Conservation (phyloP, 2,329 filamentous ascomycete species). For the Lachnellula occidentalis region DNA sequence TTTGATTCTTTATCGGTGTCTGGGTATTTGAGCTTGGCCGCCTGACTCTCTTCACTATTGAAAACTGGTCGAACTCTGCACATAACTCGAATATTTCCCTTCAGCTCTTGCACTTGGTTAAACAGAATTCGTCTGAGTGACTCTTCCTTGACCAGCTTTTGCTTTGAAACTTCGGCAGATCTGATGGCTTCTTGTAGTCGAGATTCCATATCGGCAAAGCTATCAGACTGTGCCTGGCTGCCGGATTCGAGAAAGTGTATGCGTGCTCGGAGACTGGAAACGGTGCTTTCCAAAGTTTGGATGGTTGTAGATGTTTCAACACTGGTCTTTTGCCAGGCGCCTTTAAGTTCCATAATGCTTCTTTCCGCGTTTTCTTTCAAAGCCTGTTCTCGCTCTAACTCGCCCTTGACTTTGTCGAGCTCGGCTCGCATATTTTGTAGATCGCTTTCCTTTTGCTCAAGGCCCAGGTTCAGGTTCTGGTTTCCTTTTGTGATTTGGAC, state of each 20-base stretch:
- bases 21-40: conserved; percentile 73
- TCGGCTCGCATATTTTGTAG: conserved; percentile 44
- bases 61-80: conserved; percentile 82
- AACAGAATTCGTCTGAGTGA: conserved; percentile 85
- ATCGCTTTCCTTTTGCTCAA: conserved; percentile 46
- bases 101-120: conserved; percentile 96
- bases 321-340: conserved; percentile 40
- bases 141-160: conserved; percentile 87
- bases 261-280: conserved; percentile 71
- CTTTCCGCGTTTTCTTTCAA: conserved; percentile 32
- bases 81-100: conserved; percentile 98
- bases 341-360: conserved; percentile 44
- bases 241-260: conserved; percentile 88
- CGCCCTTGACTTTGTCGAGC: conserved; percentile 41
- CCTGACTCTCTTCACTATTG: conserved; percentile 52
- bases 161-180: conserved; percentile 62
- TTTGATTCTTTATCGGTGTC: conserved; percentile 76
- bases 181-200: conserved; percentile 72
- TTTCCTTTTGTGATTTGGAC: conserved; percentile 44
- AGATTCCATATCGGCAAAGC: conserved; percentile 75
- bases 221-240: conserved; percentile 80
- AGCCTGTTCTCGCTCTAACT: conserved; percentile 58
- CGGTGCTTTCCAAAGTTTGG: conserved; percentile 65
- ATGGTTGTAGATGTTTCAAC: conserved; percentile 56
- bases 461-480: conserved; percentile 28